A percentile compares a stretch with the other conserved stretches of the same genome.
phyloP scores from a whole-genome alignment of 2,329 filamentous ascomycete genomes.

The Calonectria fujianensis region DNA sequence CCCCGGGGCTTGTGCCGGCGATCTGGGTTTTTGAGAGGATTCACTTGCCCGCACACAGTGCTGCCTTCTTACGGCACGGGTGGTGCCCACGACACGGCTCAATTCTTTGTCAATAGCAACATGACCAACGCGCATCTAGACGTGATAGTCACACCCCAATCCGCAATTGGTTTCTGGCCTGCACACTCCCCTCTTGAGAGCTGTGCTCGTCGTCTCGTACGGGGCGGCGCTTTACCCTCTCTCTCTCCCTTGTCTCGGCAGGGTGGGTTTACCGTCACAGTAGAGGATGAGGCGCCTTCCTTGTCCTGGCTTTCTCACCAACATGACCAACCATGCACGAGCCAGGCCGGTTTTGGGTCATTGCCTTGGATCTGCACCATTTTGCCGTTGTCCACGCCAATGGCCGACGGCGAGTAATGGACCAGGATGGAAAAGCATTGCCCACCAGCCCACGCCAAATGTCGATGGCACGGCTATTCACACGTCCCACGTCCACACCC shows the following conservation, averaged over 20 bases:
- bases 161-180: background rate
- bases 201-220: conserved; percentile 3
- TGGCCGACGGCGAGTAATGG: background rate
- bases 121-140: conserved; percentile 21
- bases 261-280: conserved; percentile 11
- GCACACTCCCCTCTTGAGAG: conserved; percentile 24
- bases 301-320: conserved; percentile 16
- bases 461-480: conserved; percentile 11
- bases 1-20: conserved; percentile 45
- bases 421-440: conserved; percentile 24
- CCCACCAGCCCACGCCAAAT: conserved; percentile 12
- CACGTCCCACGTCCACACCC: conserved; percentile 28
- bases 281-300: conserved; percentile 13
- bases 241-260: conserved; percentile 21
- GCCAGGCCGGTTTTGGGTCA: conserved; percentile 8
- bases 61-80: conserved; percentile 20
- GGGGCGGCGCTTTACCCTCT: background rate
- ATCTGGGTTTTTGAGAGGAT: conserved; percentile 49
- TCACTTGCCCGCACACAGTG: conserved; percentile 25
- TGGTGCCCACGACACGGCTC: conserved; percentile 17
- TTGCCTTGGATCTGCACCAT: conserved; percentile 29
- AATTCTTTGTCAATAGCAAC: conserved; percentile 17
- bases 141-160: conserved; percentile 36
- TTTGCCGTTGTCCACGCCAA: background rate
- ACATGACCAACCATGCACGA: conserved; percentile 11